Percentiles rank a stretch among this genome's conserved stretches.
Evolutionary conservation across 139 green algal species (phyloP).

Genomic region (Klebsormidium nitens): DNA sequence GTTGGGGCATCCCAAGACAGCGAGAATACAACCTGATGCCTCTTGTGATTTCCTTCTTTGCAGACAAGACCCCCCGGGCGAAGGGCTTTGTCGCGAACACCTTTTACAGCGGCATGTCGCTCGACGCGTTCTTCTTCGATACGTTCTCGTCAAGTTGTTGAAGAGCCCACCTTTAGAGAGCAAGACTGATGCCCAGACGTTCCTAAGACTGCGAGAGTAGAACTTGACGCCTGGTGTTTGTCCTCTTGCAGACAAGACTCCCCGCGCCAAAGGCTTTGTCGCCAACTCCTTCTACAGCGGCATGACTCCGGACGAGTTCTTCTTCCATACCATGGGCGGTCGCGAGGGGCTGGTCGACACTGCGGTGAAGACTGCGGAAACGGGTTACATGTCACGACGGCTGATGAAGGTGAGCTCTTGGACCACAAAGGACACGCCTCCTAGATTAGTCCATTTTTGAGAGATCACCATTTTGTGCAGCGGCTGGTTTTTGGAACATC

Average conservation of each 20-base stretch:
- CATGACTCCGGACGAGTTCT: constrained; percentile 94
- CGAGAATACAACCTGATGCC: too few species aligned
- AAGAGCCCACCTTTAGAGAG: too few species aligned
- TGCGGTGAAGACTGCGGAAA: constrained; percentile 95
- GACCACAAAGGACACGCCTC: too few species aligned
- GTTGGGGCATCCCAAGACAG: too few species aligned
- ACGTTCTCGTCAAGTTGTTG: too few species aligned
- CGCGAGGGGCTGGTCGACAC: constrained; percentile 91
- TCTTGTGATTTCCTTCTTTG: too few species aligned
- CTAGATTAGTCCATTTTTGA: too few species aligned
- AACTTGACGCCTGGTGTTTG: too few species aligned
- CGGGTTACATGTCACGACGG: constrained; percentile 94
- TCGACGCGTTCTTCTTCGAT: constrained; percentile 99
- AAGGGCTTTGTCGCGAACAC: constrained; percentile 95
- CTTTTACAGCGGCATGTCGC: constrained; percentile 89
- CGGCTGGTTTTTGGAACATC: too few species aligned
- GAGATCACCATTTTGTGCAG: too few species aligned
- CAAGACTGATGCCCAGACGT: too few species aligned
- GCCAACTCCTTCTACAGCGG: constrained; percentile 92
- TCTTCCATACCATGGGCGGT: constrained; percentile 98
- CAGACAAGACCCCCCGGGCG: constrained; percentile 43
- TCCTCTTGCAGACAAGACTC: constrained; percentile 7
- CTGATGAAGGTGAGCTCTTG: constrained; percentile 84
- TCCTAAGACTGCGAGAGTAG: too few species aligned
- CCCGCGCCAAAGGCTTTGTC: constrained; percentile 89